Conservation (phyloP, 108 stramenopile species). For the Skeletonema grethae region DNA sequence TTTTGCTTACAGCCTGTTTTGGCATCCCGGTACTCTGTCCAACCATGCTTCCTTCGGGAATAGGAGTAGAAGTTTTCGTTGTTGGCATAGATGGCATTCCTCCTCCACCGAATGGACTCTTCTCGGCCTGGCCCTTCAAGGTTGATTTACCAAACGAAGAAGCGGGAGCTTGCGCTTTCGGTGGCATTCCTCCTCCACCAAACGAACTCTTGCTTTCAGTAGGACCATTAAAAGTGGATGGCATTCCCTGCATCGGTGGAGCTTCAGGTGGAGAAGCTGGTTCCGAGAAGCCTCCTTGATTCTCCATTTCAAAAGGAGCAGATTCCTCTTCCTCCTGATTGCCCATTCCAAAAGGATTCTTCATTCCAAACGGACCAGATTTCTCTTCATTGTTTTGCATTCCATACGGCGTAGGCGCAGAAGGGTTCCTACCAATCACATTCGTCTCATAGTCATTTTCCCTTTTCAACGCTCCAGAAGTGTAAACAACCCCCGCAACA, state of each 20-base stretch:
- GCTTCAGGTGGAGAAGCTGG: neutral
- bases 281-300: neutral
- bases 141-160: neutral
- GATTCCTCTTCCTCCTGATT: neutral
- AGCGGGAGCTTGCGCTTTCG: neutral
- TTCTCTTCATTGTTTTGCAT: neutral
- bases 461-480: neutral
- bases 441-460: neutral
- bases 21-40: neutral
- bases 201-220: neutral
- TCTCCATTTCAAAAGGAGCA: neutral
- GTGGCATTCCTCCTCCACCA: neutral
- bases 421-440: neutral
- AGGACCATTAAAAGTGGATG: neutral
- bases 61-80: neutral
- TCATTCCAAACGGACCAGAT: neutral
- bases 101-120: neutral
- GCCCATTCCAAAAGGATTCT: neutral
- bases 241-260: neutral
- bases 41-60: neutral
- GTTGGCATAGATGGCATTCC: neutral
- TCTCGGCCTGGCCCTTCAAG: neutral
- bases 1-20: neutral
- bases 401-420: neutral
- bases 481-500: neutral